Percentiles rank a stretch among this genome's conserved stretches.
These are phyloP conservation scores for Kwoniella sp. DNA, from an alignment of 768 basidiomycete genomes.

Conservation along the genomic window DNA sequence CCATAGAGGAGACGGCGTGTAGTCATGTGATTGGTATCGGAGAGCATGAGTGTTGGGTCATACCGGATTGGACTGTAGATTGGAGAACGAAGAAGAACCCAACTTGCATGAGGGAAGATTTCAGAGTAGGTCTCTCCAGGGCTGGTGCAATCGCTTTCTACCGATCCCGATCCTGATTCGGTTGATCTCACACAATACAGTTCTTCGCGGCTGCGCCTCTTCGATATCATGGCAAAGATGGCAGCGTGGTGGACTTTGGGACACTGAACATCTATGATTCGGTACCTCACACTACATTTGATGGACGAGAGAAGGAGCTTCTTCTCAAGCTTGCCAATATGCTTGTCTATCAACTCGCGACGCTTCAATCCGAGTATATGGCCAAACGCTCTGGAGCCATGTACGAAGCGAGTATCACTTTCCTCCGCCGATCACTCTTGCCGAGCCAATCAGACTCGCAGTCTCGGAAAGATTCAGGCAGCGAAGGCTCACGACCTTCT, in stretches of 20 bases:
- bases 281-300: conserved; percentile 33
- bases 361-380: conserved; percentile 44
- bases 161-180: not conserved
- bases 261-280: conserved; percentile 38
- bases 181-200: conserved; percentile 23
- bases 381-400: conserved; percentile 36
- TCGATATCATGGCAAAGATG: conserved; percentile 26
- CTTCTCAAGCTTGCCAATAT: conserved; percentile 47
- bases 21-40: conserved; percentile 16
- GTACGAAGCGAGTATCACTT: conserved; percentile 41
- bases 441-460: conserved; percentile 8
- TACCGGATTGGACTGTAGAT: conserved; percentile 36
- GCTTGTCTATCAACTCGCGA: conserved; percentile 51
- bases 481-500: not conserved
- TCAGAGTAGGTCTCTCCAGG: conserved; percentile 32
- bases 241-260: conserved; percentile 35
- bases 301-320: conserved; percentile 28
- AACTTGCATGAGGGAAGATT: not conserved
- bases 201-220: conserved; percentile 44
- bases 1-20: not conserved
- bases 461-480: not conserved
- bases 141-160: too few relatives aligned
- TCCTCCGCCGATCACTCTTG: conserved; percentile 39
- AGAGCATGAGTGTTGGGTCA: conserved; percentile 24
- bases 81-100: conserved; percentile 43